Conservation (phyloP, 2,329 filamentous ascomycete genomes). For the Talaromyces sp. region DNA sequence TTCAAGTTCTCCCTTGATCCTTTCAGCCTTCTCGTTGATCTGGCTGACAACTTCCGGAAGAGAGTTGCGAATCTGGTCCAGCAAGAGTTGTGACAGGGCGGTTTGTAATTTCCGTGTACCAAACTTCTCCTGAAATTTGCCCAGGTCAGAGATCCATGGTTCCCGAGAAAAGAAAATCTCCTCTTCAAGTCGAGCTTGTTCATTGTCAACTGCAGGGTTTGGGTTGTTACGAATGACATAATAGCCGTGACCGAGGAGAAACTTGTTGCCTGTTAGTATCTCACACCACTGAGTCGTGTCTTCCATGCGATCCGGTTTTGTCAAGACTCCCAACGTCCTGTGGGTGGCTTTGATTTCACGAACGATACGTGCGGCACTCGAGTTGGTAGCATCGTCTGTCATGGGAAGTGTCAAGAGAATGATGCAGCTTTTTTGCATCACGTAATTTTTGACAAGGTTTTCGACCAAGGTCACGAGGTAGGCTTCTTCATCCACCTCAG, state of each 20-base stretch:
- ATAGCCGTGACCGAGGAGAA: conserved; percentile 66
- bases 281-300: conserved; percentile 54
- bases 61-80: conserved; percentile 39
- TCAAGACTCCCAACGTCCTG: conserved; percentile 69
- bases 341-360: conserved; percentile 49
- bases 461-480: conserved; percentile 68
- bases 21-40: conserved; percentile 42
- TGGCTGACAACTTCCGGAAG: conserved; percentile 30
- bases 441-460: conserved; percentile 64
- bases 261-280: conserved; percentile 58
- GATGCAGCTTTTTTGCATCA: conserved; percentile 62
- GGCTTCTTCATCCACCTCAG: conserved; percentile 56
- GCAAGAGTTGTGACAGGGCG: conserved; percentile 44
- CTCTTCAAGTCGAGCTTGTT: conserved; percentile 45
- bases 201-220: conserved; percentile 37
- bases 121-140: conserved; percentile 38
- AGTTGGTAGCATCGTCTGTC: conserved; percentile 72
- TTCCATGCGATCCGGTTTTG: conserved; percentile 72
- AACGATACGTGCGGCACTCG: conserved; percentile 62
- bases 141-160: conserved; percentile 44
- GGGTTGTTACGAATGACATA: conserved; percentile 64
- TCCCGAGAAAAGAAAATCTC: conserved; percentile 42
- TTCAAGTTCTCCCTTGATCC: conserved; percentile 51
- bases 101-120: conserved; percentile 48
- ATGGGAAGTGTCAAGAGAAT: conserved; percentile 73